Conservation (phyloP, 495 filamentous ascomycete genomes). For the Penicillium bialowiezense region DNA sequence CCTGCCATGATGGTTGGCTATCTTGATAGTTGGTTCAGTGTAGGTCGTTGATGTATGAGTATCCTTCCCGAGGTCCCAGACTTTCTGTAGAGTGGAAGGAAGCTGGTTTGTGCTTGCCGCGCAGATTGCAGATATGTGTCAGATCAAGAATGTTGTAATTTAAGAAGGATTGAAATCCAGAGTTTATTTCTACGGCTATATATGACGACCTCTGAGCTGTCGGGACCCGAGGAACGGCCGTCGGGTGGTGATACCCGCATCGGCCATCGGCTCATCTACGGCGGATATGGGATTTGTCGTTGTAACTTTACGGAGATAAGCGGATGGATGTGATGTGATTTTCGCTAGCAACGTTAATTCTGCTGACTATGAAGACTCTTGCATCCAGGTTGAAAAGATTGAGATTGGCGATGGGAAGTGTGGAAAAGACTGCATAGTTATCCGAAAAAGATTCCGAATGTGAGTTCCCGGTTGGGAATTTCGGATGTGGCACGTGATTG, state of each 20-base stretch:
- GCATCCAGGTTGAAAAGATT: too few relatives aligned
- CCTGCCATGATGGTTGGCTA: conserved; percentile 9
- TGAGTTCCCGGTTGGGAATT: background rate
- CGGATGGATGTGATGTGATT: too few relatives aligned
- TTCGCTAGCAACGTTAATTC: too few relatives aligned
- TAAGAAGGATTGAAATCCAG: too few relatives aligned
- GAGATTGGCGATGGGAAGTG: too few relatives aligned
- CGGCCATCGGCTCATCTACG: conserved; percentile 14
- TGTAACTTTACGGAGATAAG: background rate
- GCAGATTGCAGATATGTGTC: background rate
- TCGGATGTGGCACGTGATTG: background rate
- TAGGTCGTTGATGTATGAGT: background rate
- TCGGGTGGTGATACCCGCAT: conserved; percentile 15
- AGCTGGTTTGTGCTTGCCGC: background rate
- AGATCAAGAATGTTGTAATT: too few relatives aligned
- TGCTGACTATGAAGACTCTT: too few relatives aligned
- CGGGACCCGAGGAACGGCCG: conserved; percentile 8
- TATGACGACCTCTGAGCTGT: conserved; percentile 9
- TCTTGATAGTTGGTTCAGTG: background rate
- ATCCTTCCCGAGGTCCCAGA: too few relatives aligned
- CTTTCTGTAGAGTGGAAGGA: conserved; percentile 2
- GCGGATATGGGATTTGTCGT: conserved; percentile 8
- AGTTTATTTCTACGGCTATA: conserved; percentile 12
- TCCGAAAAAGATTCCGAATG: background rate
- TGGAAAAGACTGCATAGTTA: too few relatives aligned